phyloP scores from a whole-genome alignment of 805 yeast genomes.

The Torulaspora franciscae region DNA sequence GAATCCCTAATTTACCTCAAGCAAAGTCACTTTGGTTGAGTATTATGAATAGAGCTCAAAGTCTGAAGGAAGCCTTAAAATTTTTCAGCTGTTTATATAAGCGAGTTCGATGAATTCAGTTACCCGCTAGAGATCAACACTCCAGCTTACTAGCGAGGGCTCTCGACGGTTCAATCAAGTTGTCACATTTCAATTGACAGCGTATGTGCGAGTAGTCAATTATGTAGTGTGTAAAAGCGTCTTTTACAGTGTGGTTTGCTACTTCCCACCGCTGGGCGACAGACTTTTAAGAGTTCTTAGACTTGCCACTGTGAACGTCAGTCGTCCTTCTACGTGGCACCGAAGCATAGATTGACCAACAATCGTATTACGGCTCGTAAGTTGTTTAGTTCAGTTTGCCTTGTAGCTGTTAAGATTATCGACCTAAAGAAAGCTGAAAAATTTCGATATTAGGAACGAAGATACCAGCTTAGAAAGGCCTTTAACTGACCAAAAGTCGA shows the following conservation, averaged over 20 bases:
- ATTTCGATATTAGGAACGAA: slow-evolving; percentile 4
- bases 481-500: neutral
- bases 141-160: neutral
- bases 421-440: slow-evolving; percentile 1
- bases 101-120: neutral
- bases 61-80: neutral
- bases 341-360: too few relatives aligned
- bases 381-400: too few relatives aligned
- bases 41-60: neutral
- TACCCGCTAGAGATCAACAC: slow-evolving; percentile 1
- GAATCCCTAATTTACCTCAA: slow-evolving; percentile 7
- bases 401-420: too few relatives aligned
- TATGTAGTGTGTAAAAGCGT: too few relatives aligned
- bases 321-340: too few relatives aligned
- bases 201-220: too few relatives aligned
- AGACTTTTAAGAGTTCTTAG: too few relatives aligned
- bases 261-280: too few relatives aligned
- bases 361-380: too few relatives aligned
- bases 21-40: slow-evolving; percentile 3
- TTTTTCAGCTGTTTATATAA: slow-evolving; percentile 8
- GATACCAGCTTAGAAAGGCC: neutral
- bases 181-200: neutral
- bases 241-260: too few relatives aligned
- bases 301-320: too few relatives aligned
- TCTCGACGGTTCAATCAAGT: neutral